Conservation (phyloP, 768 basidiomycete species). For the Omphalotus guepiniiformis region DNA sequence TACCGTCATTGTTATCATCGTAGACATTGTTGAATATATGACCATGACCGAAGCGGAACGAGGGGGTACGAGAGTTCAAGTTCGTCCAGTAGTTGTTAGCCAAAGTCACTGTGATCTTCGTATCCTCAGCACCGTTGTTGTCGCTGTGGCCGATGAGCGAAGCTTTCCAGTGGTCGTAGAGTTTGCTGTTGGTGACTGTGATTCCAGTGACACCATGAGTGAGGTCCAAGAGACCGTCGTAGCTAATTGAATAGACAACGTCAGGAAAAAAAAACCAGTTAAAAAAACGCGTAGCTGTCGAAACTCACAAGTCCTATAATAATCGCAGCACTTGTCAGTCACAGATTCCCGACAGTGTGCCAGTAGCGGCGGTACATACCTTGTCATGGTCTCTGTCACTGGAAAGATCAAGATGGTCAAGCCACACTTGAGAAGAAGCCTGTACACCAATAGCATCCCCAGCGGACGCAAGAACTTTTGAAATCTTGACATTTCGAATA, state of each 20-base stretch:
- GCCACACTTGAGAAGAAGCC: slow-evolving; percentile 36
- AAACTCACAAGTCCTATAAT: slow-evolving; percentile 26
- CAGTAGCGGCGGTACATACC: slow-evolving; percentile 15
- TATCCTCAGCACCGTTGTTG: slow-evolving; percentile 33
- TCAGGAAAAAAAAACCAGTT: not conserved
- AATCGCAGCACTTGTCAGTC: not conserved
- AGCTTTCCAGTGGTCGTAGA: slow-evolving; percentile 43
- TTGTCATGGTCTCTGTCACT: slow-evolving; percentile 43
- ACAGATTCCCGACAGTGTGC: not conserved
- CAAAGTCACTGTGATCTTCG: slow-evolving; percentile 37
- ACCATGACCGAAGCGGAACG: slow-evolving; percentile 42
- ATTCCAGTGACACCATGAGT: slow-evolving; percentile 40
- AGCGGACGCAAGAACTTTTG: slow-evolving; percentile 40
- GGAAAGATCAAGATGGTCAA: slow-evolving; percentile 43
- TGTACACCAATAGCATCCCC: slow-evolving; percentile 46
- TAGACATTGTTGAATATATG: slow-evolving; percentile 45
- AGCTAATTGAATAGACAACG: slow-evolving; percentile 21
- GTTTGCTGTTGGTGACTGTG: slow-evolving; percentile 32
- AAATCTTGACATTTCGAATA: slow-evolving; percentile 45
- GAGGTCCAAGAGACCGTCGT: slow-evolving; percentile 42
- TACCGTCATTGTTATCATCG: slow-evolving; percentile 39
- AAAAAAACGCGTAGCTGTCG: not conserved
- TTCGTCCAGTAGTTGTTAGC: slow-evolving; percentile 40
- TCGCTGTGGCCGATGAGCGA: slow-evolving; percentile 42
- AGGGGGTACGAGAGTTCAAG: slow-evolving; percentile 39